A percentile compares a stretch with the other conserved stretches of the same genome.
These are phyloP conservation scores for Penicillium sp. DNA, from an alignment of 2,329 filamentous ascomycete genomes.

Conservation along the genomic window DNA sequence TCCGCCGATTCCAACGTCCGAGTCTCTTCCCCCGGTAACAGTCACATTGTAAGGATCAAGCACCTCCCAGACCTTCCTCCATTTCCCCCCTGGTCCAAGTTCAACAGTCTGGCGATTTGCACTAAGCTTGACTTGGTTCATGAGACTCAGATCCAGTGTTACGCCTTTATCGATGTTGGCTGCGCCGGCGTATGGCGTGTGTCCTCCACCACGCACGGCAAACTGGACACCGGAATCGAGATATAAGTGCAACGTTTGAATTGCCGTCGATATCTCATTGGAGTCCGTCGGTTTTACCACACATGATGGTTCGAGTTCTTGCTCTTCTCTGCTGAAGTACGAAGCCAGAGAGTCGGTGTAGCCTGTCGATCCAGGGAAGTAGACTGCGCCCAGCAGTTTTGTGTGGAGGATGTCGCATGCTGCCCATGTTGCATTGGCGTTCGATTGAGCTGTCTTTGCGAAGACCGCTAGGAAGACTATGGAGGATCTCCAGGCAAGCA, in stretches of 20 bases:
- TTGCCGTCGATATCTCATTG: not conserved
- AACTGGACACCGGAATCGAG: not conserved
- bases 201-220: constrained; percentile 46
- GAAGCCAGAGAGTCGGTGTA: not conserved
- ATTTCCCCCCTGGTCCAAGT: constrained; percentile 19
- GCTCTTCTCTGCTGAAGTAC: not conserved
- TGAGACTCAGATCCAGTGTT: constrained; percentile 40
- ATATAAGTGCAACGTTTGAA: not conserved
- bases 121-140: constrained; percentile 22
- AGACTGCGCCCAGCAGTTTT: not conserved
- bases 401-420: not conserved
- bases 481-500: not conserved
- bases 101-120: constrained; percentile 9
- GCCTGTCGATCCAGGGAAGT: not conserved
- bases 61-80: constrained; percentile 19
- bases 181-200: constrained; percentile 38
- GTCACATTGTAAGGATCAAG: constrained; percentile 12
- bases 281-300: not conserved
- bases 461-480: not conserved
- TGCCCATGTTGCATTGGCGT: not conserved
- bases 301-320: not conserved
- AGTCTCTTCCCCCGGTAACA: constrained; percentile 22
- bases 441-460: not conserved
- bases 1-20: constrained; percentile 23
- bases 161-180: constrained; percentile 46